Evolutionary conservation across 2,329 filamentous ascomycete genomes (phyloP), one percentile per base, ranked within the genome.

Genomic region (Sclerotinia spermophila): DNA sequence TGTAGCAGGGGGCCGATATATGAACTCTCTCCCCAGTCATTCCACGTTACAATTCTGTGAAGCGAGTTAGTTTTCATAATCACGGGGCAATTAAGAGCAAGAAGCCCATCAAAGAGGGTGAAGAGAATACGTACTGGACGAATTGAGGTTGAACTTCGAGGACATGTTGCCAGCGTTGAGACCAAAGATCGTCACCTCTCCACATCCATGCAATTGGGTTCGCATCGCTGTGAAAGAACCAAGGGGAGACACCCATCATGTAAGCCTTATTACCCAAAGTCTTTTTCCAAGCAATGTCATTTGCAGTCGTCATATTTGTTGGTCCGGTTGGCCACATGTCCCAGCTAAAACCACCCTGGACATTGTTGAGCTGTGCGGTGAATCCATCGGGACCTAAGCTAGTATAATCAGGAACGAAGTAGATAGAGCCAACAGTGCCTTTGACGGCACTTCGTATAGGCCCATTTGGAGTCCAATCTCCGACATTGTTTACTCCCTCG

Each of bases 171-270:
- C 87, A 90, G 13, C 88, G 84, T 68, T 86, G 81, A 72, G 83
- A 84, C 87, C 88, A 91, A 19, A 90, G 78, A 69, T 84, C 81
- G 73, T 90, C 88, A n/a, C 86, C 86, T 33, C 83, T 82, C 82
- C 86, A 90, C 8, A 89, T 80, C 87, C 88, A 90, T 76, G 89
- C 87, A 79, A 90, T 90, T 56, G 80, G 78, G 74, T 83, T 89
- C 10, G 81, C 80, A 0, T 86, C 84, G 71, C 87, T 85, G 64
- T 88, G 88, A 78, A 84, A 88, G 78, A 88, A 88, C 86, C 85
- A 87, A 0, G 86, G 86, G 0, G 84, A 84, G n/a, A 86, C 83
- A 2, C 84, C 82, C 84, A 86, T 86, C 83, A 87, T 86, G 69
- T 81, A 84, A 5, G 79, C 78, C 75, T 83, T 84, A 7, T 76